Conservation (phyloP, 768 basidiomycete species). For the Coprinopsis cinerea region DNA sequence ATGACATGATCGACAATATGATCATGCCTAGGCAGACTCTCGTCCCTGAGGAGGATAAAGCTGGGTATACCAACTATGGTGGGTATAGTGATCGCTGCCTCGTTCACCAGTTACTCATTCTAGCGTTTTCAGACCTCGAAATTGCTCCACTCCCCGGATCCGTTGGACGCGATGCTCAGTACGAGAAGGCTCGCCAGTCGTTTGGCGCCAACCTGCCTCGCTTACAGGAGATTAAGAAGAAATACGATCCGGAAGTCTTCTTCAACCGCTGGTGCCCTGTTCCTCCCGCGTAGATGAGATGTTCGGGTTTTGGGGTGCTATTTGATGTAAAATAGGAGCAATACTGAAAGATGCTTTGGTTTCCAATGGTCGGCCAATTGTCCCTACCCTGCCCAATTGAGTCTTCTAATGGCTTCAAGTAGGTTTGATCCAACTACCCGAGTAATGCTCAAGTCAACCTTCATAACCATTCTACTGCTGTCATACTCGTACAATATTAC, state of each 20-base stretch:
- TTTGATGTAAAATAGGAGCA: too few relatives aligned
- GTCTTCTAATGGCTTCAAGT: too few relatives aligned
- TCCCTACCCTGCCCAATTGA: too few relatives aligned
- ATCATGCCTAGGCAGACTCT: conserved; percentile 24
- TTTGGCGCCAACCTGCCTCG: conserved; percentile 35
- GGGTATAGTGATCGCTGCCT: neutral
- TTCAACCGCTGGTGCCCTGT: conserved; percentile 45
- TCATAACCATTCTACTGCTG: too few relatives aligned
- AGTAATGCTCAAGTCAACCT: too few relatives aligned
- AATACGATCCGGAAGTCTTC: conserved; percentile 36
- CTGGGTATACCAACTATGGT: conserved; percentile 48
- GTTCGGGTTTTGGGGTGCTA: too few relatives aligned
- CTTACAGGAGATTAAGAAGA: conserved; percentile 35
- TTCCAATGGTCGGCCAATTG: too few relatives aligned
- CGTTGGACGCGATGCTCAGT: neutral
- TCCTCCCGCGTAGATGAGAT: conserved; percentile 22
- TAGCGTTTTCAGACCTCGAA: neutral
- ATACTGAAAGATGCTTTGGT: too few relatives aligned
- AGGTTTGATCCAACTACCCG: too few relatives aligned
- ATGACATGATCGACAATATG: conserved; percentile 25
- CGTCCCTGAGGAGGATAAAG: conserved; percentile 20
- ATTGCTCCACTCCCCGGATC: neutral
- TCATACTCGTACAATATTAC: too few relatives aligned
- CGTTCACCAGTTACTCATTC: neutral
- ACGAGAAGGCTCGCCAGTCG: conserved; percentile 22